These are phyloP conservation scores for Ascobolus immersus DNA, from an alignment of 495 filamentous ascomycete genomes.

Conservation along the genomic window DNA sequence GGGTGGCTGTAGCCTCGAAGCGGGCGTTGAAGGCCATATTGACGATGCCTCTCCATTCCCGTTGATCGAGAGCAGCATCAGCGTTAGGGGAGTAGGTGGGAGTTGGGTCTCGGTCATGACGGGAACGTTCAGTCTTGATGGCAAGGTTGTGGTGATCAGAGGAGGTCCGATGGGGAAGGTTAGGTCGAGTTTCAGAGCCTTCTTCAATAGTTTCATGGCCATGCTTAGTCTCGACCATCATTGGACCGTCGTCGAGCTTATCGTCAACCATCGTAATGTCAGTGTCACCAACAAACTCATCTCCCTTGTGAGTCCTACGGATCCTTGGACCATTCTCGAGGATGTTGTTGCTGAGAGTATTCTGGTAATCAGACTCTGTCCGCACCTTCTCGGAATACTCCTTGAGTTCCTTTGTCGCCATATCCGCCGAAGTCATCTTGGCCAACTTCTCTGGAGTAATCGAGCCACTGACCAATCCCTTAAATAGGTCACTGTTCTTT, in stretches of 20 bases:
- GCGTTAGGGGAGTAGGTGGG: no score
- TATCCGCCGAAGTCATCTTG: constrained; percentile 62
- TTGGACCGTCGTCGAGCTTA: background rate
- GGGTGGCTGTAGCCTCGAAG: constrained; percentile 50
- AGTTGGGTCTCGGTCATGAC: no score
- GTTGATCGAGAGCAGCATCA: no score
- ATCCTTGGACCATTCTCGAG: constrained; percentile 59
- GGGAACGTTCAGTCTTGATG: no score
- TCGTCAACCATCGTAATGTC: background rate
- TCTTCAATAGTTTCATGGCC: constrained; percentile 13
- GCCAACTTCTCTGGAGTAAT: constrained; percentile 48
- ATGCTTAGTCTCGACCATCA: constrained; percentile 7
- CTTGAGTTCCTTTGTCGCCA: constrained; percentile 76
- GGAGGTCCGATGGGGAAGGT: no score
- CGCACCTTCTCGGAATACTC: constrained; percentile 45
- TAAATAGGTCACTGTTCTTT: constrained; percentile 51
- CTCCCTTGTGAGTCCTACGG: constrained; percentile 80
- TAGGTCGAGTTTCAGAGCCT: constrained; percentile 22
- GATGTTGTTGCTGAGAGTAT: constrained; percentile 40
- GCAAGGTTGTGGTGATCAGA: no score
- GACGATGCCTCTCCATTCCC: constrained; percentile 59
- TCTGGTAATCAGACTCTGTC: constrained; percentile 51
- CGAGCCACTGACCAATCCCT: constrained; percentile 42
- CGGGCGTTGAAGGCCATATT: constrained; percentile 51
- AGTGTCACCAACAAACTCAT: constrained; percentile 54